Percentiles rank a stretch among this genome's conserved stretches.
Evolutionary conservation across 495 filamentous ascomycete species (phyloP).

Genomic region (Penicillium paxilli): DNA sequence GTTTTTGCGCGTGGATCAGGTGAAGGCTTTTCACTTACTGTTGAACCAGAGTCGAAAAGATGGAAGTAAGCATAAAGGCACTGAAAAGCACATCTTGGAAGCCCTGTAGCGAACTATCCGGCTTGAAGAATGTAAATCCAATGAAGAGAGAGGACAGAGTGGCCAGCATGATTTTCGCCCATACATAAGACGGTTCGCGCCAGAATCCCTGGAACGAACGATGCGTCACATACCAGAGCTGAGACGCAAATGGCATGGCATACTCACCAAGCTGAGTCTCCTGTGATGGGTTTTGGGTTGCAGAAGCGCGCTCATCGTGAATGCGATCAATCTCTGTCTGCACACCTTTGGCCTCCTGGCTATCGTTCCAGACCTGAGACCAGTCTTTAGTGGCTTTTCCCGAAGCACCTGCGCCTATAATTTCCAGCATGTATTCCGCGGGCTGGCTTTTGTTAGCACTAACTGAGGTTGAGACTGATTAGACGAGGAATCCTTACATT

Average conservation of each 20-base stretch:
- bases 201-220: slow-evolving; percentile 56
- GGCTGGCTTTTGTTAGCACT: slow-evolving; percentile 43
- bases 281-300: slow-evolving; percentile 9
- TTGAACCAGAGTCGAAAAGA: slow-evolving; percentile 71
- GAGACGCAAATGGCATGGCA: slow-evolving; percentile 52
- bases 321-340: slow-evolving; percentile 67
- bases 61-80: slow-evolving; percentile 78
- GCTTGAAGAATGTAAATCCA: slow-evolving; percentile 83
- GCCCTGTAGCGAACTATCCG: slow-evolving; percentile 68
- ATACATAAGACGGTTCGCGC: slow-evolving; percentile 59
- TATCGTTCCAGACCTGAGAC: slow-evolving; percentile 72
- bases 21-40: slow-evolving; percentile 28
- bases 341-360: slow-evolving; percentile 62
- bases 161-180: slow-evolving; percentile 53
- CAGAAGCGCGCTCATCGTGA: slow-evolving; percentile 45
- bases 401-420: slow-evolving; percentile 55
- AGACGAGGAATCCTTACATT: slow-evolving; percentile 58
- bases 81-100: slow-evolving; percentile 83
- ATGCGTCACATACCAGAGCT: slow-evolving; percentile 50
- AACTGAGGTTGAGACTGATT: no score
- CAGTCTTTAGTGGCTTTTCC: slow-evolving; percentile 82
- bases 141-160: slow-evolving; percentile 66
- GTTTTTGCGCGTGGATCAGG: no score
- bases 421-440: slow-evolving; percentile 91
- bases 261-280: slow-evolving; percentile 36